Base-by-base conservation (phyloP, 345 rosid species). In the Trapa incisa region DNA sequence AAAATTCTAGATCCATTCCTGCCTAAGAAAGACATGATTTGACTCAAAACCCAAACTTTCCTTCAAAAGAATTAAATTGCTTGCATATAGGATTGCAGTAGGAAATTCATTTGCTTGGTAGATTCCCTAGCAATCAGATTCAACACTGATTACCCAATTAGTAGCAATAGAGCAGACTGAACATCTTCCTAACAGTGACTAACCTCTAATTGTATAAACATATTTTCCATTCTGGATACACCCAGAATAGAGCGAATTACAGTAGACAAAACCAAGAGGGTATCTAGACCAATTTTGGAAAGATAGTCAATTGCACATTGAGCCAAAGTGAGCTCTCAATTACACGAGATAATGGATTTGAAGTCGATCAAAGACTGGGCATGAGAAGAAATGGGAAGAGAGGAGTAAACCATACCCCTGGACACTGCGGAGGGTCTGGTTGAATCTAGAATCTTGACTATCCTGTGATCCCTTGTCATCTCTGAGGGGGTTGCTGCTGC, bases 341-440 rank as follows among this genome's bases (percentile, higher is more conserved):
- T 61, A 3, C 65, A 61, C 41, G 42, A 32, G n/a, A 16, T 61
- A 10, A 66, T n/a, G 69, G 16, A 71, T 70, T 69, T 54, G 75
- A n/a, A 37, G 41, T 32, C 32, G 47, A 66, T 60, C 32, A 52
- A 63, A 42, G 42, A 63, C 32, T 67, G 65, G 47, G 57, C 67
- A 38, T 43, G 3, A 5, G 37, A 32, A 16, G 38, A 37, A 6
- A 33, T 64, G 16, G 54, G 48, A 64, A 39, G 65, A 54, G 64
- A 5, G 8, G 43, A 63, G 32, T 48, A 65, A 14, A 48, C 47
- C 16, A 47, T 78, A 90, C 98, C 94, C 97, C 62, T 90, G 96
- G 64, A 93, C 96, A 78, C 86, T 93, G 66, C 85, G 88, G 72
- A 93, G 94, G 41, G 96, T 90, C 53, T 87, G 99, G 73, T 83